phyloP scores from a whole-genome alignment of 2,329 filamentous ascomycete genomes.

The Talaromyces sp. region DNA sequence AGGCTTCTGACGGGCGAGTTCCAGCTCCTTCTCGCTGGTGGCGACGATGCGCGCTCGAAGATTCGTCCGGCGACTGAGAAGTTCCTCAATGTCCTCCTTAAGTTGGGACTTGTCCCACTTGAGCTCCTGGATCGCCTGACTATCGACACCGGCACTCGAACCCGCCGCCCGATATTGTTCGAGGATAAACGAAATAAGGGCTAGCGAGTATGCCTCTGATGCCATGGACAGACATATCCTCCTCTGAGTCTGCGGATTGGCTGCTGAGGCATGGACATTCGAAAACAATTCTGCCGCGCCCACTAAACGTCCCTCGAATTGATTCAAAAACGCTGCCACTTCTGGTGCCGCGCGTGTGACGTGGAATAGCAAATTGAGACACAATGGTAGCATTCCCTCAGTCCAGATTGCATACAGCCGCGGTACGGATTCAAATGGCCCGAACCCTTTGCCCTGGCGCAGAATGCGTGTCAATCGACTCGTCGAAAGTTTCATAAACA shows the following conservation, averaged over 20 bases:
- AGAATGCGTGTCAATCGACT: conserved; percentile 76
- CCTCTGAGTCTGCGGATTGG: conserved; percentile 43
- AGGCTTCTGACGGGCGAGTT: conserved; percentile 49
- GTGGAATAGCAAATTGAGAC: conserved; percentile 79
- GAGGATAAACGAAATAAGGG: conserved; percentile 70
- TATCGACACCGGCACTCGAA: conserved; percentile 55
- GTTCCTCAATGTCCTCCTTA: conserved; percentile 78
- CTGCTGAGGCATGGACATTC: conserved; percentile 35
- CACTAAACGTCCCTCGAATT: conserved; percentile 74
- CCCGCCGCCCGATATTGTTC: conserved; percentile 61
- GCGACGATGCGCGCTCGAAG: conserved; percentile 71
- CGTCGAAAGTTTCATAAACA: conserved; percentile 73
- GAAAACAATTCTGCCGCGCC: conserved; percentile 71
- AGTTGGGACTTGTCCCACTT: conserved; percentile 69
- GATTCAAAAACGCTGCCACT: conserved; percentile 80
- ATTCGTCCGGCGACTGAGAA: conserved; percentile 64
- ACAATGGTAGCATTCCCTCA: conserved; percentile 78
- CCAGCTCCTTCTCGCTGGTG: conserved; percentile 66
- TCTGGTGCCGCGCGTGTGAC: conserved; percentile 79
- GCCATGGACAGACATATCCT: conserved; percentile 69
- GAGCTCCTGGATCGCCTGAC: conserved; percentile 63
- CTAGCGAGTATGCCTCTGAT: conserved; percentile 73
- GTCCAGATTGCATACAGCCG: conserved; percentile 88
- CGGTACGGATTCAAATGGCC: conserved; percentile 70
- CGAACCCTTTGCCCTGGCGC: conserved; percentile 62